Conservation (phyloP, 192 early-diverging fungal species). For the Radiomyces spectabilis region DNA sequence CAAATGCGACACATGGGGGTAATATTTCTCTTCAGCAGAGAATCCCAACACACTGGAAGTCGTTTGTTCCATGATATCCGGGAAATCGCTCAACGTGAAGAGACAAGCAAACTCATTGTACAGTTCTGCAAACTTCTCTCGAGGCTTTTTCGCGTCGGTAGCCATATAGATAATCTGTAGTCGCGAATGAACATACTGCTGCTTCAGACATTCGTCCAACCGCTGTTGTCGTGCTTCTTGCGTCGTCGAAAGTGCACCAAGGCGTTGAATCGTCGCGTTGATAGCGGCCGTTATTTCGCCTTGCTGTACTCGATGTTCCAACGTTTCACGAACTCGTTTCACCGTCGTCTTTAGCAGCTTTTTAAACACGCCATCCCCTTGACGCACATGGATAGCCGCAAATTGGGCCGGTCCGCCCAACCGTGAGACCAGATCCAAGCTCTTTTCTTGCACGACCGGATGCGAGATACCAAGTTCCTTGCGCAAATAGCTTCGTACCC, state of each 20-base stretch:
- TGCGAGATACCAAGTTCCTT: slow-evolving; percentile 10
- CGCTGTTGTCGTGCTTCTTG: neutral
- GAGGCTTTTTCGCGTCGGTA: slow-evolving; percentile 37
- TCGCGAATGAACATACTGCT: neutral
- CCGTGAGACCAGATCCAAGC: slow-evolving; percentile 22
- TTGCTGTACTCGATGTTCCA: neutral
- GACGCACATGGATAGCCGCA: slow-evolving; percentile 18
- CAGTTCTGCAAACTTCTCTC: slow-evolving; percentile 28
- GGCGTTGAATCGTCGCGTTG: neutral
- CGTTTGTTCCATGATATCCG: slow-evolving; percentile 12
- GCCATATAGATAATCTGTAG: slow-evolving; percentile 34
- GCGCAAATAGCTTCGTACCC: slow-evolving; percentile 11
- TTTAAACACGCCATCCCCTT: slow-evolving; percentile 19
- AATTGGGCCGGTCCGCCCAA: slow-evolving; percentile 24
- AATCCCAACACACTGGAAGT: slow-evolving; percentile 9
- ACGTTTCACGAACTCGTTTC: neutral
- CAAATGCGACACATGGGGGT: neutral
- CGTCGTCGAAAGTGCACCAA: neutral
- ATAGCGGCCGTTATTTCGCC: neutral
- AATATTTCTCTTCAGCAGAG: neutral
- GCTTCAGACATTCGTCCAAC: neutral
- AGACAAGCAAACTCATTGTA: slow-evolving; percentile 42
- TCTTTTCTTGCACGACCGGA: slow-evolving; percentile 20
- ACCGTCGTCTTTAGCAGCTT: slow-evolving; percentile 12
- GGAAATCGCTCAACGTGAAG: slow-evolving; percentile 41